phyloP scores from a whole-genome alignment of 2,329 filamentous ascomycete genomes.

The Dryadomyces quercivorus region DNA sequence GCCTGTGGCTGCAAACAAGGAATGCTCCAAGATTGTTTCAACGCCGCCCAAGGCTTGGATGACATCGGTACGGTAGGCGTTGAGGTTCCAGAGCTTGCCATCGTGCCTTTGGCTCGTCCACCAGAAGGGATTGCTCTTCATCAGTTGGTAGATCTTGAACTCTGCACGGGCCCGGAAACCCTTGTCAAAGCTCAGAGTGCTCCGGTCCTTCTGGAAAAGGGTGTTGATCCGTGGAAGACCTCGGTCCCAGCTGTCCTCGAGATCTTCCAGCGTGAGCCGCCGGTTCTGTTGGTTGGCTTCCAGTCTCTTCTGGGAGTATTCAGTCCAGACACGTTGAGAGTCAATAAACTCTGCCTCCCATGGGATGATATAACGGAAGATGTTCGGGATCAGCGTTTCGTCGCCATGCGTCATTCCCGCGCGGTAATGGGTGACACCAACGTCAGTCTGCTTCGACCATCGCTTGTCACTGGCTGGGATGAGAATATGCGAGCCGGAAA shows the following conservation, averaged over 20 bases:
- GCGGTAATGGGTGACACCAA: constrained; percentile 91
- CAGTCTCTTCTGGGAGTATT: constrained; percentile 94
- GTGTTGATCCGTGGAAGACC: constrained; percentile 97
- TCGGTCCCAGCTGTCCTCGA: constrained; percentile 97
- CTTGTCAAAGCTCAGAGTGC: constrained; percentile 95
- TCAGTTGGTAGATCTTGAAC: constrained; percentile 96
- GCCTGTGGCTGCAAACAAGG: constrained; percentile 89
- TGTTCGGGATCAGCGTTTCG: constrained; percentile 95
- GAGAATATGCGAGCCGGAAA: constrained; percentile 93
- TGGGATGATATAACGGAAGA: constrained; percentile 97
- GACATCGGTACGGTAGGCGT: constrained; percentile 79
- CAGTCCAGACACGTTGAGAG: constrained; percentile 97
- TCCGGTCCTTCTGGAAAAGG: constrained; percentile 95
- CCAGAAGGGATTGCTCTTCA: constrained; percentile 99
- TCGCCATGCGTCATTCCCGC: constrained; percentile 98
- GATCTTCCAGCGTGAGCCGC: constrained; percentile 82
- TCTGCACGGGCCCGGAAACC: constrained; percentile 91
- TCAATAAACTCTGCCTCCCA: constrained; percentile 99
- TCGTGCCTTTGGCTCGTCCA: constrained; percentile 98
- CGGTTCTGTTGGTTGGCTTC: constrained; percentile 97
- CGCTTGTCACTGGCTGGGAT: constrained; percentile 96
- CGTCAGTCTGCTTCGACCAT: constrained; percentile 97
- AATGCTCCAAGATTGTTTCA: constrained; percentile 95
- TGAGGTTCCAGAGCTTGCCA: constrained; percentile 94
- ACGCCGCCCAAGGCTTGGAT: constrained; percentile 95